phyloP scores from a whole-genome alignment of 2,329 filamentous ascomycete species.

The Ceratocystiopsis sp. region DNA sequence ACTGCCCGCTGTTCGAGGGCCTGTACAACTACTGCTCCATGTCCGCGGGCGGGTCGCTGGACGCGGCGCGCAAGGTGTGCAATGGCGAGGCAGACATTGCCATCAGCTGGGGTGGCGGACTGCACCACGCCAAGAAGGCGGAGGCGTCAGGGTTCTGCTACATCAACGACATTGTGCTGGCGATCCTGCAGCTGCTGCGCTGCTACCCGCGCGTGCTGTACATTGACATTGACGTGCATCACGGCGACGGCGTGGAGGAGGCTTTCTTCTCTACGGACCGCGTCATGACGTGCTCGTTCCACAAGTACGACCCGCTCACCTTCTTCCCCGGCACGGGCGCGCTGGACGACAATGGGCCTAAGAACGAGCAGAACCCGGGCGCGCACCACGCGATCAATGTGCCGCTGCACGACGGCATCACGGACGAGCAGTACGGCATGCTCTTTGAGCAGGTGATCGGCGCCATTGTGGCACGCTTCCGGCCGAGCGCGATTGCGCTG shows the following conservation, averaged over 20 bases:
- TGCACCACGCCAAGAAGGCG: slow-evolving; percentile 90
- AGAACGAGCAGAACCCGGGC: slow-evolving; percentile 68
- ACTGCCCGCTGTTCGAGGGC: slow-evolving; percentile 93
- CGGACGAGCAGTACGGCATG: slow-evolving; percentile 71
- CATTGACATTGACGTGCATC: slow-evolving; percentile 81
- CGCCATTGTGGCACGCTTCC: slow-evolving; percentile 63
- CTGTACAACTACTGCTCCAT: slow-evolving; percentile 90
- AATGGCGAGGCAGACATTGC: slow-evolving; percentile 84
- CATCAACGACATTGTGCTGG: slow-evolving; percentile 95
- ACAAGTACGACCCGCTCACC: slow-evolving; percentile 72
- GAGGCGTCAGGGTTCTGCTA: slow-evolving; percentile 97
- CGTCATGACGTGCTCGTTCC: slow-evolving; percentile 83
- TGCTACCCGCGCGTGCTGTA: slow-evolving; percentile 76
- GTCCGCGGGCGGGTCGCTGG: slow-evolving; percentile 78
- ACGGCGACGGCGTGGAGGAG: slow-evolving; percentile 73
- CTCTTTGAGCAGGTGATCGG: slow-evolving; percentile 73
- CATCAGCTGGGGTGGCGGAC: slow-evolving; percentile 90
- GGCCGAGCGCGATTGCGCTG: slow-evolving; percentile 78
- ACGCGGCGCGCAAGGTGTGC: slow-evolving; percentile 78
- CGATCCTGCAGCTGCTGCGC: slow-evolving; percentile 73
- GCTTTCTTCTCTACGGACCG: slow-evolving; percentile 72
- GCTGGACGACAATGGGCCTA: slow-evolving; percentile 69
- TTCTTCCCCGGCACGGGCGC: slow-evolving; percentile 91
- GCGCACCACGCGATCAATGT: slow-evolving; percentile 85
- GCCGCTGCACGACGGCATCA: slow-evolving; percentile 77